Evolutionary conservation across 2,329 filamentous ascomycete species (phyloP).

Genomic region (Apiospora rasikravindrae): DNA sequence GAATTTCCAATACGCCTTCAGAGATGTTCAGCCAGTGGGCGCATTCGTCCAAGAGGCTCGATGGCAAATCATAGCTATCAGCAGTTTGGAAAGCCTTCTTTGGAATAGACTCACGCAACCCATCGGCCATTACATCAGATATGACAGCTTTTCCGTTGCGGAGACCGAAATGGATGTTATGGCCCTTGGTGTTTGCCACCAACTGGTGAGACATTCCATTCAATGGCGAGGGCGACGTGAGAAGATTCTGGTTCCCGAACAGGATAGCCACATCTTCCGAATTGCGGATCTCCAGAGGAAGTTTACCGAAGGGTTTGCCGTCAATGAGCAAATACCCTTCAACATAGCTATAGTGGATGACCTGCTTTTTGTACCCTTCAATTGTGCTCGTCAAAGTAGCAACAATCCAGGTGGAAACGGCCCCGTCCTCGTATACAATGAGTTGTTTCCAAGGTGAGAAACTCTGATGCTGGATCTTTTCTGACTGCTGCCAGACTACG

Average conservation of each 20-base stretch:
- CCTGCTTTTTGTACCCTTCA: slow-evolving; percentile 23
- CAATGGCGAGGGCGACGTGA: slow-evolving; percentile 57
- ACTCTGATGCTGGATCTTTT: slow-evolving; percentile 1
- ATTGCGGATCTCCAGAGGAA: slow-evolving; percentile 57
- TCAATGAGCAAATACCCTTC: slow-evolving; percentile 45
- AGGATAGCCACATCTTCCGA: slow-evolving; percentile 50
- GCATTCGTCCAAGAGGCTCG: slow-evolving; percentile 54
- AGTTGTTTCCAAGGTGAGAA: slow-evolving; percentile 40
- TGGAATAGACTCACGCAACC: slow-evolving; percentile 43
- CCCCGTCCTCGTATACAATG: slow-evolving; percentile 16
- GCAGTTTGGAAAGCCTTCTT: slow-evolving; percentile 32
- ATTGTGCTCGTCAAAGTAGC: not conserved
- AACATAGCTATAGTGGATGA: slow-evolving; percentile 42
- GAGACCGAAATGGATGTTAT: slow-evolving; percentile 63
- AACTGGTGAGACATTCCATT: slow-evolving; percentile 57
- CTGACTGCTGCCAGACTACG: not conserved
- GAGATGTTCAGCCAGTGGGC: slow-evolving; percentile 65
- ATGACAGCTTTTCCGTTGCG: slow-evolving; percentile 49
- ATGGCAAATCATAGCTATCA: slow-evolving; percentile 54
- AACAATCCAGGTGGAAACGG: not conserved
- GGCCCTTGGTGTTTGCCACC: slow-evolving; percentile 37
- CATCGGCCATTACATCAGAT: slow-evolving; percentile 43
- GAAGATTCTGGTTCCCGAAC: slow-evolving; percentile 58
- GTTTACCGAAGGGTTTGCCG: slow-evolving; percentile 43
- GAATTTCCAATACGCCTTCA: slow-evolving; percentile 52